Conservation (phyloP, 2,329 filamentous ascomycete genomes). For the Trichoderma simmonsii region DNA sequence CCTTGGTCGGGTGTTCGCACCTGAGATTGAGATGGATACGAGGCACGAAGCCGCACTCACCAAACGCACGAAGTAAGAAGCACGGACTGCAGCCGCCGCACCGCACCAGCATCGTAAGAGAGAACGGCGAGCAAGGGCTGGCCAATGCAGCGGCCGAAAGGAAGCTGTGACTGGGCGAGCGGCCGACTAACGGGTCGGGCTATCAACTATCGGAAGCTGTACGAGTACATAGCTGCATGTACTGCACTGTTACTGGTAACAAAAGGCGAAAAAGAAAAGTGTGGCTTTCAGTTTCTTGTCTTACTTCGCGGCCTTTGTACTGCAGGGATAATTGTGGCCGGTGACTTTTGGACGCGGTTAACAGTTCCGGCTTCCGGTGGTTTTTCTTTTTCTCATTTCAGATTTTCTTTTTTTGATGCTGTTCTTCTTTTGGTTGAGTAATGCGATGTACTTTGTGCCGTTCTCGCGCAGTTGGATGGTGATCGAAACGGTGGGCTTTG, state of each 20-base stretch:
- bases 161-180: not conserved
- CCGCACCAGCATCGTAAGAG: not conserved
- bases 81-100: not conserved
- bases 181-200: not conserved
- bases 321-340: not conserved
- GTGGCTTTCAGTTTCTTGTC: not conserved
- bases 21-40: not conserved
- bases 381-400: not conserved
- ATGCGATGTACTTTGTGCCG: not conserved
- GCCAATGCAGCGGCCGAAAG: not conserved
- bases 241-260: not conserved
- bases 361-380: not conserved
- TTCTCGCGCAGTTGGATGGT: not conserved
- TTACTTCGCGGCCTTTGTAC: not conserved
- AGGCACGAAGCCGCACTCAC: not conserved
- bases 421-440: not conserved
- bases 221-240: not conserved
- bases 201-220: not conserved
- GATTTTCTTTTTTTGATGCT: not conserved
- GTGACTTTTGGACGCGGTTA: not conserved
- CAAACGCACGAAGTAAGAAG: not conserved
- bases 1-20: not conserved
- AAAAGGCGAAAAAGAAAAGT: not conserved
- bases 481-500: not conserved
- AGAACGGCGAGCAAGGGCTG: not conserved